Conservation (phyloP, 371 early-diverging fungal genomes). For the Mortierella sp. region DNA sequence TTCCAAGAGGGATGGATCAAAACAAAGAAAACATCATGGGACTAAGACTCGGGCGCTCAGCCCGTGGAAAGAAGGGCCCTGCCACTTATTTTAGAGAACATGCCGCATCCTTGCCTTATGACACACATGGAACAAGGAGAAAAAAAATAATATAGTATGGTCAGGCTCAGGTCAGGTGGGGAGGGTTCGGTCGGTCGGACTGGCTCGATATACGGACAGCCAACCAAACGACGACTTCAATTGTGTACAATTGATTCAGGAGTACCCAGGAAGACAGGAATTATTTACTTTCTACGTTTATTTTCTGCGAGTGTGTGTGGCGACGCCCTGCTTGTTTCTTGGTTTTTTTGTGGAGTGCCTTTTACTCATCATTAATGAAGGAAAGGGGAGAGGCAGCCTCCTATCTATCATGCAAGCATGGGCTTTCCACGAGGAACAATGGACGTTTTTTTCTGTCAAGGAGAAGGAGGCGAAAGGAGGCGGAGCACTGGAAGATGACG, state of each 20-base stretch:
- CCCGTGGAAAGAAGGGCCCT: not conserved
- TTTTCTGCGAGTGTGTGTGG: not conserved
- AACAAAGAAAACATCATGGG: not conserved
- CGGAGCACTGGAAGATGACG: not conserved
- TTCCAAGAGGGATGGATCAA: not conserved
- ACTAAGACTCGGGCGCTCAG: not conserved
- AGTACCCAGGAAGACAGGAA: conserved; percentile 6
- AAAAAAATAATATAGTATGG: conserved; percentile 4
- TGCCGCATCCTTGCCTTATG: not conserved
- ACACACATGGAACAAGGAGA: not conserved
- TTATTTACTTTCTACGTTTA: conserved; percentile 3
- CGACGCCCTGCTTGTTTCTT: no score
- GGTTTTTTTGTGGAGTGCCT: no score
- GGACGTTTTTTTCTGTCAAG: no score
- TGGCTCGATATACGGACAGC: not conserved
- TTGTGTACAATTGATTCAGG: not conserved
- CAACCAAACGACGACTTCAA: not conserved
- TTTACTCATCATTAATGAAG: no score
- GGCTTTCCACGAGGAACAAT: no score
- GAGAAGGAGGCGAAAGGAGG: not conserved
- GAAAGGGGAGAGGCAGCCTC: no score
- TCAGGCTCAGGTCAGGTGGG: conserved; percentile 5
- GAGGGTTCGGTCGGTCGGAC: conserved; percentile 3
- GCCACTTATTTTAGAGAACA: not conserved
- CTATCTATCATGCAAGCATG: no score